These are phyloP conservation scores for Nannochloropsis granulata DNA, from an alignment of 108 stramenopile genomes.

Conservation along the genomic window DNA sequence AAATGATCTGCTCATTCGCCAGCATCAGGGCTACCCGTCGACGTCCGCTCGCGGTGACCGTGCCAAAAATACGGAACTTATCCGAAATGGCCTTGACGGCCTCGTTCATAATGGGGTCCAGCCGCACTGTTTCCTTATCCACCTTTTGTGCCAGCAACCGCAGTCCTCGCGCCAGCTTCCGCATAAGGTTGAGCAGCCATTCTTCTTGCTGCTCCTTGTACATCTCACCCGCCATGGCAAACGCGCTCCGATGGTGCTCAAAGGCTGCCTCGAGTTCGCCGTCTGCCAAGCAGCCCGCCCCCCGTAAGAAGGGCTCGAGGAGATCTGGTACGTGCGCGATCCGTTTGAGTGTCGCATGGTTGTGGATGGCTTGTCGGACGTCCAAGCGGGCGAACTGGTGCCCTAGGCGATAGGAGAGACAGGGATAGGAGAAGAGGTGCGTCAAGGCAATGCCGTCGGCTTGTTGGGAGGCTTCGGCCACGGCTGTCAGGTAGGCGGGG, in stretches of 20 bases:
- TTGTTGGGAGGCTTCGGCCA: neutral
- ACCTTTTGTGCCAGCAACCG: neutral
- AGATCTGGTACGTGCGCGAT: neutral
- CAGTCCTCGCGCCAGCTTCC: neutral
- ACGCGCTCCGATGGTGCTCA: neutral
- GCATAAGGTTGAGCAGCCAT: neutral
- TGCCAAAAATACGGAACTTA: neutral
- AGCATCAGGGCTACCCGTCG: neutral
- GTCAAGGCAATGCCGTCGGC: neutral
- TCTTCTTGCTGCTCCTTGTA: neutral
- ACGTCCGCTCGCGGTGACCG: neutral
- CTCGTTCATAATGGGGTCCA: neutral
- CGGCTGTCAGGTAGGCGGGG: neutral
- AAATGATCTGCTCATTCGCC: neutral
- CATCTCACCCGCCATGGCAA: neutral
- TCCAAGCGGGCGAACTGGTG: neutral
- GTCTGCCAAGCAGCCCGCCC: neutral
- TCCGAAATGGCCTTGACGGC: neutral
- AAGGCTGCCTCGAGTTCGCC: neutral
- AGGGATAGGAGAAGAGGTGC: neutral
- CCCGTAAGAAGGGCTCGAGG: neutral
- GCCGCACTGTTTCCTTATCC: neutral
- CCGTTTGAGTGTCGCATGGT: neutral
- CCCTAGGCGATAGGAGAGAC: neutral
- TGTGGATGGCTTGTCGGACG: neutral